Evolutionary conservation across 257 asterid species (phyloP).

Genomic region (Solanum raphanifolium): DNA sequence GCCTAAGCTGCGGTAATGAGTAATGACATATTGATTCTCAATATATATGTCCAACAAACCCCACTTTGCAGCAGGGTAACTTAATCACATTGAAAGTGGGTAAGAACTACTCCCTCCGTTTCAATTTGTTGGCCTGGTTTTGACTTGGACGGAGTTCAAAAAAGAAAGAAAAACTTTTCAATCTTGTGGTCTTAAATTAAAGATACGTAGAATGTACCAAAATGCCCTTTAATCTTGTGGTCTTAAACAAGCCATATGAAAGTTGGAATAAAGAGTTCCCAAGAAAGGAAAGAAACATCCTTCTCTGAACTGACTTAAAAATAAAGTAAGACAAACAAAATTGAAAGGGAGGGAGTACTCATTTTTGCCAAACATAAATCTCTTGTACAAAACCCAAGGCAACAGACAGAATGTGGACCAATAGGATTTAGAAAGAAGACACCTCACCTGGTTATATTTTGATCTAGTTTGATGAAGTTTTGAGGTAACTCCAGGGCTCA

Average conservation of each 20-base stretch:
- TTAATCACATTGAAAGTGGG: not conserved
- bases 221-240: not conserved
- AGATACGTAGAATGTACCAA: not conserved
- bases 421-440: not conserved
- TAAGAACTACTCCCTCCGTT: not conserved
- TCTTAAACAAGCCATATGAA: not conserved
- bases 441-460: conserved; percentile 42
- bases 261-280: not conserved
- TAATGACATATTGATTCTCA: not conserved
- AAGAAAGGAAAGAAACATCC: not conserved
- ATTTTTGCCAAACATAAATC: not conserved
- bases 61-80: not conserved
- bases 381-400: not conserved
- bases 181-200: not conserved
- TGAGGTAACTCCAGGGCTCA: conserved; percentile 69
- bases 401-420: not conserved
- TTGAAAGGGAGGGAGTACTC: not conserved
- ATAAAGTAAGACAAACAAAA: not conserved
- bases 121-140: not conserved
- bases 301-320: not conserved
- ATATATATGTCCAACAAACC: not conserved
- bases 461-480: conserved; percentile 46
- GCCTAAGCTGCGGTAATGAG: not conserved
- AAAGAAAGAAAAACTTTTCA: not conserved
- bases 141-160: not conserved